Evolutionary conservation across 176 grass and related monocot species (phyloP).

Genomic region (Aegilops bicornis): DNA sequence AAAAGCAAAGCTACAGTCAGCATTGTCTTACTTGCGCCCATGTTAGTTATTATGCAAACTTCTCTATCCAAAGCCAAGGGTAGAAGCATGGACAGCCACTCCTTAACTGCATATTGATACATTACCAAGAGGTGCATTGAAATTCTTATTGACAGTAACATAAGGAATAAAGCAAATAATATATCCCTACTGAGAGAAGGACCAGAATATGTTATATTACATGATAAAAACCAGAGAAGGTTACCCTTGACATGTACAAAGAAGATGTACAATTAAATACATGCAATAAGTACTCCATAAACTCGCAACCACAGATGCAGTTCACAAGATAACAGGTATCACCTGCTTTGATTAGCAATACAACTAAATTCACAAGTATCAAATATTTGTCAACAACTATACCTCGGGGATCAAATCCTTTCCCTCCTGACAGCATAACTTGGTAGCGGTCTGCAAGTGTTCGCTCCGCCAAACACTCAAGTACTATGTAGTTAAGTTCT

Average conservation of each 20-base stretch:
- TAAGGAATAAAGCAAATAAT: not conserved
- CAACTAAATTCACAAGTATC: not conserved
- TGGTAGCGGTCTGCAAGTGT: conserved; percentile 80
- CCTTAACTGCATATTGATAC: conserved; percentile 58
- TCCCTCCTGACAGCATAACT: conserved; percentile 60
- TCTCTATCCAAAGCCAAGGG: conserved; percentile 69
- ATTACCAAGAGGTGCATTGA: conserved; percentile 17
- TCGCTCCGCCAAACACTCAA: conserved; percentile 92
- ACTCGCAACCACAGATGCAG: not conserved
- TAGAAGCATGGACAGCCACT: conserved; percentile 87
- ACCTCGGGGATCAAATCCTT: conserved; percentile 90
- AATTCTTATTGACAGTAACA: not conserved
- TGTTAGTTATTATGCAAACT: conserved; percentile 91
- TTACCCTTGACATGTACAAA: not conserved
- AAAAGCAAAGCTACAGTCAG: conserved; percentile 24
- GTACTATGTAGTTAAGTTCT: conserved; percentile 86
- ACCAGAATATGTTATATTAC: not conserved
- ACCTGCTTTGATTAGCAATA: not conserved
- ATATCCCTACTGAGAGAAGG: not conserved
- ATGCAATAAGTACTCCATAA: not conserved
- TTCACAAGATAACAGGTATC: conserved; percentile 3
- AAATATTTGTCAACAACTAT: conserved; percentile 19
- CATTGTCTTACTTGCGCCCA: conserved; percentile 76
- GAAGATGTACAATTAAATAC: not conserved
- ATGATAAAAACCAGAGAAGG: not conserved